Conservation (phyloP, 805 yeast species). For the Suhomyces sp. region DNA sequence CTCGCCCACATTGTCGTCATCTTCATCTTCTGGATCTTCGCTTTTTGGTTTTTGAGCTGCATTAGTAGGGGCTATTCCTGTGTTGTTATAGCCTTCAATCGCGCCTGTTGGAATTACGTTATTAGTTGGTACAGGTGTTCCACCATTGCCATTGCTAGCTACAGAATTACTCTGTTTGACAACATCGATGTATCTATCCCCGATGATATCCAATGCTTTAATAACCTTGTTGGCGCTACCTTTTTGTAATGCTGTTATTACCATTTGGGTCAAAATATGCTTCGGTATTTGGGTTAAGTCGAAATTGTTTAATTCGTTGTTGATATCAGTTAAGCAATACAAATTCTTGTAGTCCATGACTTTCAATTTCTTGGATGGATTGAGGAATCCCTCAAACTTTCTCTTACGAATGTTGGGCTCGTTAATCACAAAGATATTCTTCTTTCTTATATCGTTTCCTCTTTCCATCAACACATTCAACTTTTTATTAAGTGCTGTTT, state of each 20-base stretch:
- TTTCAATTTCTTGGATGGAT: constrained; percentile 29
- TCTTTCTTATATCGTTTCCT: constrained; percentile 43
- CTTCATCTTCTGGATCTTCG: constrained; percentile 17
- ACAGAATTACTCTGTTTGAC: constrained; percentile 13
- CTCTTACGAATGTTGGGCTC: constrained; percentile 36
- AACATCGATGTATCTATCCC: constrained; percentile 59
- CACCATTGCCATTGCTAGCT: constrained; percentile 1
- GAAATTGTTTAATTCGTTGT: constrained; percentile 61
- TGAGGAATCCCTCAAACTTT: constrained; percentile 43
- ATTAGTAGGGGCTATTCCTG: neutral
- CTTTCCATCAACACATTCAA: constrained; percentile 29
- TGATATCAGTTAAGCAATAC: constrained; percentile 63
- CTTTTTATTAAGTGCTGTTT: constrained; percentile 27
- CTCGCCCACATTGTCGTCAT: constrained; percentile 17
- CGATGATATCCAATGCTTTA: constrained; percentile 67
- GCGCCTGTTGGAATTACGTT: too few species aligned
- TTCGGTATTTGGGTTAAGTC: constrained; percentile 70
- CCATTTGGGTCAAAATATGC: constrained; percentile 62
- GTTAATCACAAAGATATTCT: constrained; percentile 31
- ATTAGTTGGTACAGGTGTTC: constrained; percentile 1
- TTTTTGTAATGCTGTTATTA: constrained; percentile 60
- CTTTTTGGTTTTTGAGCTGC: constrained; percentile 6
- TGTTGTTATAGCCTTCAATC: constrained; percentile 1
- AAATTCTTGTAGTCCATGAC: constrained; percentile 54
- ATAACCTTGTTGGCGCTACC: constrained; percentile 53